Conservation (phyloP, 495 filamentous ascomycete species). For the Aspergillus sclerotioniger region DNA sequence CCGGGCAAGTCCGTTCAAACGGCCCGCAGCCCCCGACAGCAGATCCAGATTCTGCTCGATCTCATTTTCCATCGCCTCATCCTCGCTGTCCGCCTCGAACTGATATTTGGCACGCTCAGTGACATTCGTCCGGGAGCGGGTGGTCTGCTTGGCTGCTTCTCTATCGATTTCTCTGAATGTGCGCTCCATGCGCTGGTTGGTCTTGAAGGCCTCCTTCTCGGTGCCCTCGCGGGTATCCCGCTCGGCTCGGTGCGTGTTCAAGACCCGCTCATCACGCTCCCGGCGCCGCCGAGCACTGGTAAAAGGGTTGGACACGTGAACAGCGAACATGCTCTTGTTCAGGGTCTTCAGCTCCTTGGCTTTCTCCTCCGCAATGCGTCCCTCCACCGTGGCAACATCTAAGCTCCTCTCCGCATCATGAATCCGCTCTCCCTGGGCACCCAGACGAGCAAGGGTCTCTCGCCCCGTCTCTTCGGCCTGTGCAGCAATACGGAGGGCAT, state of each 20-base stretch:
- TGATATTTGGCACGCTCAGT: slow-evolving; percentile 73
- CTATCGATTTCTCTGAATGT: slow-evolving; percentile 54
- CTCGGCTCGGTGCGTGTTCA: slow-evolving; percentile 63
- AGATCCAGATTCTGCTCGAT: slow-evolving; percentile 66
- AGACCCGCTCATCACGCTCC: slow-evolving; percentile 58
- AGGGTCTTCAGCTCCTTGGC: slow-evolving; percentile 71
- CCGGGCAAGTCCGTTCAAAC: slow-evolving; percentile 64
- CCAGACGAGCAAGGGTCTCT: slow-evolving; percentile 66
- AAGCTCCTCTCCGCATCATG: slow-evolving; percentile 76
- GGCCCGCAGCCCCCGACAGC: slow-evolving; percentile 55
- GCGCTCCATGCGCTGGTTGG: slow-evolving; percentile 58
- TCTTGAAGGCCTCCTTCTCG: slow-evolving; percentile 59
- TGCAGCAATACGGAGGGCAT: slow-evolving; percentile 62
- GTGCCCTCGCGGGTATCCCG: slow-evolving; percentile 67
- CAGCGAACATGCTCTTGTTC: slow-evolving; percentile 81
- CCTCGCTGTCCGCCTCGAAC: slow-evolving; percentile 73
- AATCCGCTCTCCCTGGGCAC: slow-evolving; percentile 71
- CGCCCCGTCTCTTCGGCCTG: slow-evolving; percentile 72
- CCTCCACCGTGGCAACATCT: slow-evolving; percentile 65
- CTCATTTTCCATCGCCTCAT: slow-evolving; percentile 72
- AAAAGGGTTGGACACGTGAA: slow-evolving; percentile 73
- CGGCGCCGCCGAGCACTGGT: slow-evolving; percentile 55
- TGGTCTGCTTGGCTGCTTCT: slow-evolving; percentile 35
- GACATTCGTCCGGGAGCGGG: slow-evolving; percentile 50
- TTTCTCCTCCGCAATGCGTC: slow-evolving; percentile 69